Percentiles rank a stretch among this genome's conserved stretches.
These are phyloP conservation scores for Vitis riparia DNA, from an alignment of 164 flowering plant species.

Conservation along the genomic window DNA sequence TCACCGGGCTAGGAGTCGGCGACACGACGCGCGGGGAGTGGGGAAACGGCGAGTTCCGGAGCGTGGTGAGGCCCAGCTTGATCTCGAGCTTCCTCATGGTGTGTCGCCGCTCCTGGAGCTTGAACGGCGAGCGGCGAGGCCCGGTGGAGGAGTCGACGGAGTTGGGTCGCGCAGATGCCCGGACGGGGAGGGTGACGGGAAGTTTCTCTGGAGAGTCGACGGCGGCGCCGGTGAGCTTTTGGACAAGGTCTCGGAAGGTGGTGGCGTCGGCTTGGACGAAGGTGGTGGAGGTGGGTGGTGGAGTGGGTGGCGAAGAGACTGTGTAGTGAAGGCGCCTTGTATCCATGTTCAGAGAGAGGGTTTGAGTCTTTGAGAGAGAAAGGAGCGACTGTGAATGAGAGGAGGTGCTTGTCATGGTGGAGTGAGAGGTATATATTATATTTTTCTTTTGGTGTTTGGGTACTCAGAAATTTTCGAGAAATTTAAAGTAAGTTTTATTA, in stretches of 20 bases:
- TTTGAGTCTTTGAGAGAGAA: neutral
- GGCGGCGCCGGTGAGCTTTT: slow-evolving; percentile 46
- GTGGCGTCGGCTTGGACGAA: slow-evolving; percentile 54
- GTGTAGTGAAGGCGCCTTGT: neutral
- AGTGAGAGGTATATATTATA: too few species aligned
- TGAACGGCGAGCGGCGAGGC: slow-evolving; percentile 46
- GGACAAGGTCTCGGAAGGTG: slow-evolving; percentile 50
- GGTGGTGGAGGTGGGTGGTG: slow-evolving; percentile 32
- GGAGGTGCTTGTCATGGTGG: neutral
- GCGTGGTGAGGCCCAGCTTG: slow-evolving; percentile 41
- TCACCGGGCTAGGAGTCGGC: slow-evolving; percentile 43
- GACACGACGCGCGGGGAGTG: slow-evolving; percentile 22
- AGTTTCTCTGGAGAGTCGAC: slow-evolving; percentile 26
- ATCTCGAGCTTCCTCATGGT: slow-evolving; percentile 47
- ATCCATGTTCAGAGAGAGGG: slow-evolving; percentile 14
- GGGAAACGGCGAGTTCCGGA: slow-evolving; percentile 13
- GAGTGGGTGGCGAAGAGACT: neutral
- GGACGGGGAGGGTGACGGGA: slow-evolving; percentile 24
- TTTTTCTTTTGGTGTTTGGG: too few species aligned
- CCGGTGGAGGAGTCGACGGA: slow-evolving; percentile 14
- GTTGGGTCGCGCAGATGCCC: neutral
- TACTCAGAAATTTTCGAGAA: too few species aligned
- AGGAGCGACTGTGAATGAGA: neutral
- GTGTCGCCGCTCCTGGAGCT: slow-evolving; percentile 55
- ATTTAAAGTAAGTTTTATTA: too few species aligned